Evolutionary conservation across 1,284 basidiomycete species (phyloP).

Genomic region (Naganishia sp.): DNA sequence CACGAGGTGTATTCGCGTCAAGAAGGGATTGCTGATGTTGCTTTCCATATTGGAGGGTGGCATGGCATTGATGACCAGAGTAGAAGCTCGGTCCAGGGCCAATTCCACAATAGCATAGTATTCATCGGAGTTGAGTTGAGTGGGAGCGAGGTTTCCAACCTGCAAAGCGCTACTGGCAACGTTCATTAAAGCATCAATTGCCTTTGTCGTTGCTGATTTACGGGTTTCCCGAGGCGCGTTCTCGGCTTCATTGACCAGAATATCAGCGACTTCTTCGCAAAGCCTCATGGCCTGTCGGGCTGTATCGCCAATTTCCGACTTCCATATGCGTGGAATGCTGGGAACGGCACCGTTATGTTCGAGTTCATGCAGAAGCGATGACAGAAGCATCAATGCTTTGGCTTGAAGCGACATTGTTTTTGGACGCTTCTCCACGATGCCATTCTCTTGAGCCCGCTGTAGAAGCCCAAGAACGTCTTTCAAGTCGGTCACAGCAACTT

Average conservation of each 20-base stretch:
- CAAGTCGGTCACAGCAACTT: slow-evolving; percentile 39
- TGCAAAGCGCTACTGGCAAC: slow-evolving; percentile 42
- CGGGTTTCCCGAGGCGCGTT: slow-evolving; percentile 36
- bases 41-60: slow-evolving; percentile 39
- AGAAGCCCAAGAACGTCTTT: slow-evolving; percentile 40
- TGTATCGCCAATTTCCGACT: slow-evolving; percentile 41
- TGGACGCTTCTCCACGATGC: slow-evolving; percentile 28
- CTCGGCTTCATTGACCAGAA: slow-evolving; percentile 47
- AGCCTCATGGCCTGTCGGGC: slow-evolving; percentile 45
- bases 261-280: slow-evolving; percentile 49
- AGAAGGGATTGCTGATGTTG: slow-evolving; percentile 38
- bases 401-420: slow-evolving; percentile 41
- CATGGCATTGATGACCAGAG: slow-evolving; percentile 48
- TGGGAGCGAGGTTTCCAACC: slow-evolving; percentile 41
- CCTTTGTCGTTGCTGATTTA: slow-evolving; percentile 39
- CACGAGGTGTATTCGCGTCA: slow-evolving; percentile 49
- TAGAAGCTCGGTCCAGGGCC: slow-evolving; percentile 51
- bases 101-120: slow-evolving; percentile 50
- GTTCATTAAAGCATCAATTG: slow-evolving; percentile 49
- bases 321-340: slow-evolving; percentile 40
- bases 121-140: slow-evolving; percentile 41
- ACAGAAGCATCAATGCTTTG: slow-evolving; percentile 40
- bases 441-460: slow-evolving; percentile 11
- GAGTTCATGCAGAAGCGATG: slow-evolving; percentile 38
- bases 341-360: slow-evolving; percentile 38